Evolutionary conservation across 768 basidiomycete genomes (phyloP).

Genomic region (Neoboletus magnificus): DNA sequence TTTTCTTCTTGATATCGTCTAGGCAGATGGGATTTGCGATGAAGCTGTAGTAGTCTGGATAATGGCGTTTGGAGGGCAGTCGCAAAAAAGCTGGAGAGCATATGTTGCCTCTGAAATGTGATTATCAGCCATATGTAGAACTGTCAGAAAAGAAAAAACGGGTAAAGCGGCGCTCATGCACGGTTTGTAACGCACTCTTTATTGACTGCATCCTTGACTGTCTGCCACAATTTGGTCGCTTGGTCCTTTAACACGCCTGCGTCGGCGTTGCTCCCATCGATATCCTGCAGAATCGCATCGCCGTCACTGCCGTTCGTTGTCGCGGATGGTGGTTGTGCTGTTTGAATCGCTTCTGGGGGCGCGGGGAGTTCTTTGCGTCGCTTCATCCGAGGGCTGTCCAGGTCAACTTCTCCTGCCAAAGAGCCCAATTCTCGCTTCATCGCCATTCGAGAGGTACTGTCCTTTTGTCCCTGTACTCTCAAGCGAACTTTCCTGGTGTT

Average conservation of each 20-base stretch:
- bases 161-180: constrained; percentile 36
- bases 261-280: constrained; percentile 26
- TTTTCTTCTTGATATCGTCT: constrained; percentile 81
- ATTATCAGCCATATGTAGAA: constrained; percentile 29
- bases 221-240: constrained; percentile 71
- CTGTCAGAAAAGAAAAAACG: constrained; percentile 44
- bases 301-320: constrained; percentile 28
- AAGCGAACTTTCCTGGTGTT: constrained; percentile 26
- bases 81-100: constrained; percentile 65
- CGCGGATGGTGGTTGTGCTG: constrained; percentile 30
- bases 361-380: constrained; percentile 45
- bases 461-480: constrained; percentile 19
- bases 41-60: constrained; percentile 82
- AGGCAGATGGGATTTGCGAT: constrained; percentile 83
- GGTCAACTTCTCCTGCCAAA: constrained; percentile 37
- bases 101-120: constrained; percentile 53
- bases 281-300: constrained; percentile 16
- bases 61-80: constrained; percentile 66
- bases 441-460: constrained; percentile 32
- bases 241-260: constrained; percentile 51
- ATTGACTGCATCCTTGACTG: constrained; percentile 77
- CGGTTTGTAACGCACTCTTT: constrained; percentile 75
- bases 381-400: constrained; percentile 48
- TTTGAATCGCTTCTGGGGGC: constrained; percentile 38
- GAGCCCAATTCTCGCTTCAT: constrained; percentile 51